Conservation (phyloP, 805 yeast genomes). For the Wickerhamiella sorbophila region DNA sequence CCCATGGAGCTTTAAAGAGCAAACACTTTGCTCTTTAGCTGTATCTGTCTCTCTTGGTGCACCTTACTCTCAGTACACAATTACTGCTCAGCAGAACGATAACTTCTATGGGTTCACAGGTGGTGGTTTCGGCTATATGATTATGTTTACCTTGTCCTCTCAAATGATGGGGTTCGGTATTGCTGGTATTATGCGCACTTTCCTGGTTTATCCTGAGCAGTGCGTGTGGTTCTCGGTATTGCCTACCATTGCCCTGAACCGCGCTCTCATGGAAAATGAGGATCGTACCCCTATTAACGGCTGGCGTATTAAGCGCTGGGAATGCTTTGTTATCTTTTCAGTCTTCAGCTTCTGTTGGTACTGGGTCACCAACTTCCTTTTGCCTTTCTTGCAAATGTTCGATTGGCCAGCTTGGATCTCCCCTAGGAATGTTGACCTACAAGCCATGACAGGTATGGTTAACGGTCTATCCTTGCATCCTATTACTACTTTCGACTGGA, state of each 20-base stretch:
- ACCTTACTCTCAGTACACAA: conserved; percentile 20
- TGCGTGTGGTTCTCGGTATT: conserved; percentile 40
- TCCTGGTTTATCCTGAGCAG: conserved; percentile 31
- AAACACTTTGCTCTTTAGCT: conserved; percentile 41
- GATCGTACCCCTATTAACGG: conserved; percentile 32
- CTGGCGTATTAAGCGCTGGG: conserved; percentile 44
- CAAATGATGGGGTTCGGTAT: conserved; percentile 40
- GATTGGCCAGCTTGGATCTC: conserved; percentile 49
- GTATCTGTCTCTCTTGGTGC: conserved; percentile 11
- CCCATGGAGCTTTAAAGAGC: conserved; percentile 49
- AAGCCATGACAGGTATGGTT: conserved; percentile 46
- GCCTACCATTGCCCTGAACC: conserved; percentile 43
- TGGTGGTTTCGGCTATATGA: conserved; percentile 30
- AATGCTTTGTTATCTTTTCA: conserved; percentile 34
- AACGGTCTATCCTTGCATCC: conserved; percentile 33
- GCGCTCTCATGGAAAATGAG: conserved; percentile 22
- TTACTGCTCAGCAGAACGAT: conserved; percentile 21
- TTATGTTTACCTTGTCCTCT: conserved; percentile 33
- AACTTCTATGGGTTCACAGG: conserved; percentile 23
- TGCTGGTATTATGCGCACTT: conserved; percentile 43
- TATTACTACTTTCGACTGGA: conserved; percentile 34
- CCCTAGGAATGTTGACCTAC: conserved; percentile 40
- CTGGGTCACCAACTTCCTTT: conserved; percentile 57
- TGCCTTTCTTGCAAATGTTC: conserved; percentile 47
- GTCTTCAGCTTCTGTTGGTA: conserved; percentile 38